A percentile compares a stretch with the other conserved stretches of the same genome.
Evolutionary conservation across 345 rosid species (phyloP).

Genomic region (Eucalyptus decipiens): DNA sequence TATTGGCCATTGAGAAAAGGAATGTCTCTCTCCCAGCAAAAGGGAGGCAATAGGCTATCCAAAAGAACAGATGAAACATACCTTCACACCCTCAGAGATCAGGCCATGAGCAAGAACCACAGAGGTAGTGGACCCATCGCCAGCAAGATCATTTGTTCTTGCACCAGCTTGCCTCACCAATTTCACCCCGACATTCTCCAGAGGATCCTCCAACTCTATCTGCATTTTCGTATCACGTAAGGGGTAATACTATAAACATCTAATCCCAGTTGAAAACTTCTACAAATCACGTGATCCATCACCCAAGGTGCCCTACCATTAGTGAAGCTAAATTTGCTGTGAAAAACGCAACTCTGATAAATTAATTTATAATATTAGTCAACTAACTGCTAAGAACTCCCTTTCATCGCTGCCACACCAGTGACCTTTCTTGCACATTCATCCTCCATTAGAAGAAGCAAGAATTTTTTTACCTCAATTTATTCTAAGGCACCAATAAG

Average conservation of each 20-base stretch:
- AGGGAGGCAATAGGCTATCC: background rate
- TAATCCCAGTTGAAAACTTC: background rate
- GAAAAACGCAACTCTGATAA: background rate
- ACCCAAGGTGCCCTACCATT: background rate
- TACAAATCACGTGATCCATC: background rate
- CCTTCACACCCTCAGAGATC: slow-evolving; percentile 82
- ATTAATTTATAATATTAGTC: background rate
- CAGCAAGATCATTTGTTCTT: slow-evolving; percentile 85
- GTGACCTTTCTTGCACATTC: background rate
- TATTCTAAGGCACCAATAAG: background rate
- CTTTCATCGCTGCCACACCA: background rate
- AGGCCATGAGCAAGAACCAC: slow-evolving; percentile 86
- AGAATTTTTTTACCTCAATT: background rate
- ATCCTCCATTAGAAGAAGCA: background rate
- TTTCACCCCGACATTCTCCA: slow-evolving; percentile 96
- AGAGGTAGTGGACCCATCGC: slow-evolving; percentile 95
- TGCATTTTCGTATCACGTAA: background rate
- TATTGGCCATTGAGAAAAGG: background rate
- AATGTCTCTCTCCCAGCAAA: background rate
- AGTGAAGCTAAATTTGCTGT: background rate
- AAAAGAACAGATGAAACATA: background rate
- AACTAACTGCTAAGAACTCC: background rate
- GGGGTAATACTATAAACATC: background rate
- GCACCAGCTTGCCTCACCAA: slow-evolving; percentile 98
- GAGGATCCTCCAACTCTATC: slow-evolving; percentile 88